Evolutionary conservation across 306 rosid genomes (phyloP).

Genomic region (Acacia confusa): DNA sequence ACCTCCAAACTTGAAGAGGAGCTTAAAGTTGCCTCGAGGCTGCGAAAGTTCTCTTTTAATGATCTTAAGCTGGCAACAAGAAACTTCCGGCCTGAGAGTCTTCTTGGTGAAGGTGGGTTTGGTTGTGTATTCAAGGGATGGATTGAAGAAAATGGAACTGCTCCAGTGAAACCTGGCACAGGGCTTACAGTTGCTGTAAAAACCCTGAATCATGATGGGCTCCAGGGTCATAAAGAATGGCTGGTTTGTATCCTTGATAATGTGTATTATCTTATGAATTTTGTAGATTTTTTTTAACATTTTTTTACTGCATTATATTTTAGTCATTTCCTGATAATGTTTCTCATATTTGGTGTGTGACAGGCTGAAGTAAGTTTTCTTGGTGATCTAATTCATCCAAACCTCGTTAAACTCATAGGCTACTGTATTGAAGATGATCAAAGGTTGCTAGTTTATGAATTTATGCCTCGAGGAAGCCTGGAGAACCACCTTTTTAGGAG

Average conservation of each 20-base stretch:
- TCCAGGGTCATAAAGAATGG: constrained; percentile 98
- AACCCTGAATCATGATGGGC: constrained; percentile 90
- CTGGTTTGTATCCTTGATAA: constrained; percentile 61
- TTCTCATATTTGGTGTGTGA: constrained; percentile 30
- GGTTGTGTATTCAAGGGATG: constrained; percentile 96
- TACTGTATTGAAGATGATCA: constrained; percentile 92
- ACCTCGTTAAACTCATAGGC: constrained; percentile 83
- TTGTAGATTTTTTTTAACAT: not conserved
- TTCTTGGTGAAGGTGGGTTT: constrained; percentile 94
- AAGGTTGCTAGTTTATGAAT: constrained; percentile 79
- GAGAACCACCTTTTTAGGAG: constrained; percentile 93
- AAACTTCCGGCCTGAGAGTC: constrained; percentile 90
- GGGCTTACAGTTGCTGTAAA: constrained; percentile 95
- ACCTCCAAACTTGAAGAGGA: constrained; percentile 83
- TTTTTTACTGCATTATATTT: not conserved
- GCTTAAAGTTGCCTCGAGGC: constrained; percentile 80
- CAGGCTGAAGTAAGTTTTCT: constrained; percentile 90
- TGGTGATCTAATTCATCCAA: constrained; percentile 79
- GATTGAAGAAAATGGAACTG: constrained; percentile 95
- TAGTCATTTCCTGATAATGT: not conserved
- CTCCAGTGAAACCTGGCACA: constrained; percentile 91
- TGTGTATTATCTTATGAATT: not conserved
- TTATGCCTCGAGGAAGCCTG: constrained; percentile 94
- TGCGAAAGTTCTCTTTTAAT: constrained; percentile 72
- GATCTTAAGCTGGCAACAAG: constrained; percentile 88